Conservation (phyloP, 805 yeast species). For the Metschnikowia cerradonensis region DNA sequence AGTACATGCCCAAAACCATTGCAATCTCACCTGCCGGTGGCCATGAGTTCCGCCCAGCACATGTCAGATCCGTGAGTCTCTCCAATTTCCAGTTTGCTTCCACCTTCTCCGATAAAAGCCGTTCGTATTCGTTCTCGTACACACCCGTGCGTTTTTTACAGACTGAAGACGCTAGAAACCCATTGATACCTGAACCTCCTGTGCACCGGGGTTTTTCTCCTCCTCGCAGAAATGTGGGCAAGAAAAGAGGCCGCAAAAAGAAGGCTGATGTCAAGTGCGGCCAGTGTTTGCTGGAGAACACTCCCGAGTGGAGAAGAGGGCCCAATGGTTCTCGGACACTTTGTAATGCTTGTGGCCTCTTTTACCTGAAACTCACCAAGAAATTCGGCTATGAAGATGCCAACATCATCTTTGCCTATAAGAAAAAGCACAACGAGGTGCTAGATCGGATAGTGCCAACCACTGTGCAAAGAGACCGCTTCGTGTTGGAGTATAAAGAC, state of each 20-base stretch:
- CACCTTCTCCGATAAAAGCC: neutral
- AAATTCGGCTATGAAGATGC: slow-evolving; percentile 44
- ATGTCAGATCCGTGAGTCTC: neutral
- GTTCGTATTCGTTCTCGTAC: slow-evolving; percentile 1
- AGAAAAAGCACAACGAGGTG: slow-evolving; percentile 14
- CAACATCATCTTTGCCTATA: slow-evolving; percentile 16
- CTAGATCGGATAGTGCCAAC: slow-evolving; percentile 16
- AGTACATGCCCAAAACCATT: neutral
- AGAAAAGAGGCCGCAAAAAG: slow-evolving; percentile 18
- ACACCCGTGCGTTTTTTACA: neutral
- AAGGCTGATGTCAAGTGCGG: slow-evolving; percentile 16
- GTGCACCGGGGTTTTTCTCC: neutral
- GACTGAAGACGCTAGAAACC: neutral
- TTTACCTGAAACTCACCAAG: slow-evolving; percentile 57
- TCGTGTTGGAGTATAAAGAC: slow-evolving; percentile 1
- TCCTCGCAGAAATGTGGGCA: slow-evolving; percentile 3
- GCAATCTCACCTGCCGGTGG: neutral
- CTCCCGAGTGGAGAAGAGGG: slow-evolving; percentile 94
- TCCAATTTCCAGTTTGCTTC: neutral
- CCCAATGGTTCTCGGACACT: slow-evolving; percentile 78
- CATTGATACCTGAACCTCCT: neutral
- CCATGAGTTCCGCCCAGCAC: neutral
- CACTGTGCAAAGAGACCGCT: slow-evolving; percentile 10
- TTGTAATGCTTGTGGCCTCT: slow-evolving; percentile 91
- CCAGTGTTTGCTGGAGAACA: slow-evolving; percentile 31